Conservation (phyloP, 192 early-diverging fungal species). For the Backusella luteola region DNA sequence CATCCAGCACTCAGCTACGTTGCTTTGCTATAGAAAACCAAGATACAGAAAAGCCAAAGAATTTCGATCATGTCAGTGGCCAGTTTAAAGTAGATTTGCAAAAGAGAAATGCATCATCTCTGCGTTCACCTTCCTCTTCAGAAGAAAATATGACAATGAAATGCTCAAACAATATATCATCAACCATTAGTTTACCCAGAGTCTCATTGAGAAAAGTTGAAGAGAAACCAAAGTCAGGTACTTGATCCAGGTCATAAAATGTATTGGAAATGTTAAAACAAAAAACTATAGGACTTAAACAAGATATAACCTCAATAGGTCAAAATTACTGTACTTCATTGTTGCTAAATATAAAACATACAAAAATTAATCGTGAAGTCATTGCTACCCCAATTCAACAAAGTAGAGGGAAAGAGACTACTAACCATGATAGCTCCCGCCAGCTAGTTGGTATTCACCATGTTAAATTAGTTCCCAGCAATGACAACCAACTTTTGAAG, state of each 20-base stretch:
- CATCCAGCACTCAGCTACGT: neutral
- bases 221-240: neutral
- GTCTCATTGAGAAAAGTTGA: neutral
- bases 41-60: neutral
- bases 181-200: neutral
- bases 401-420: neutral
- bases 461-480: neutral
- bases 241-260: neutral
- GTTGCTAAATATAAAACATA: neutral
- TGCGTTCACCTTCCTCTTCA: neutral
- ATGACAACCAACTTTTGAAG: neutral
- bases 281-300: neutral
- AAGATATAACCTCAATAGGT: neutral
- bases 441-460: neutral
- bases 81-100: neutral
- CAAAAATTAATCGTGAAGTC: neutral
- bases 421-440: too few relatives aligned
- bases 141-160: neutral
- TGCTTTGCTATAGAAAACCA: neutral
- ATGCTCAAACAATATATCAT: neutral
- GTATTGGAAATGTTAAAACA: neutral
- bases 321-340: neutral
- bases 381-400: neutral
- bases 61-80: neutral
- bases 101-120: neutral